A percentile compares a stretch with the other conserved stretches of the same genome.
These are phyloP conservation scores for Fusarium anthophilum DNA, from an alignment of 2,329 filamentous ascomycete species.

Conservation along the genomic window DNA sequence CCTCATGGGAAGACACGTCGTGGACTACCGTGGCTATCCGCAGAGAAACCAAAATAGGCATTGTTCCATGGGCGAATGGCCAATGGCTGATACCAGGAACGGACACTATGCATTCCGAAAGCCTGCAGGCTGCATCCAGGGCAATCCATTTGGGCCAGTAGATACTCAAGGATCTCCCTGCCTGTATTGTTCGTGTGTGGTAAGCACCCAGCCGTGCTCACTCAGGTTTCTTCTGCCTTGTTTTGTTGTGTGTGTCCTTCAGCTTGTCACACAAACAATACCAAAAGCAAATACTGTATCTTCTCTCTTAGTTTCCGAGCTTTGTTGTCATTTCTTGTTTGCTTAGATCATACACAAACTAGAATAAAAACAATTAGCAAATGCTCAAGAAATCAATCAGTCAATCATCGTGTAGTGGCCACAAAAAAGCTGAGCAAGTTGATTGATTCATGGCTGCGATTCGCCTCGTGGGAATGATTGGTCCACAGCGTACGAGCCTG, in stretches of 20 bases:
- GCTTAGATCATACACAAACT: not conserved
- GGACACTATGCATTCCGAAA: slow-evolving; percentile 8
- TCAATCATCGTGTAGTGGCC: not conserved
- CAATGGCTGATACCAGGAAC: slow-evolving; percentile 3
- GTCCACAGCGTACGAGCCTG: not conserved
- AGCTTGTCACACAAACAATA: slow-evolving; percentile 3
- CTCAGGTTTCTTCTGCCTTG: not conserved
- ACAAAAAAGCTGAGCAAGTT: not conserved
- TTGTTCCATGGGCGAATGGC: not conserved
- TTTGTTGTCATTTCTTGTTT: not conserved
- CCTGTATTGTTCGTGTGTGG: not conserved
- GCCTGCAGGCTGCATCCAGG: slow-evolving; percentile 3
- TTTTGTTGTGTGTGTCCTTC: not conserved
- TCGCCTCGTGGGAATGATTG: slow-evolving; percentile 25
- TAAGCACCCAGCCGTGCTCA: not conserved
- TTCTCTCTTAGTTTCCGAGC: not conserved
- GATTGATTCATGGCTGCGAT: not conserved
- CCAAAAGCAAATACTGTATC: not conserved
- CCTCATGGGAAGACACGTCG: slow-evolving; percentile 18
- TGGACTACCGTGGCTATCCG: not conserved
- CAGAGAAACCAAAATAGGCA: not conserved
- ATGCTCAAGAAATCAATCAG: not conserved
- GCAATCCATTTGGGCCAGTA: slow-evolving; percentile 6
- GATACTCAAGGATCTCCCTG: slow-evolving; percentile 3
- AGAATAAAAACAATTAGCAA: not conserved